Base-by-base conservation (phyloP, 2,329 filamentous ascomycete species). In the Trichophyton equinum region DNA sequence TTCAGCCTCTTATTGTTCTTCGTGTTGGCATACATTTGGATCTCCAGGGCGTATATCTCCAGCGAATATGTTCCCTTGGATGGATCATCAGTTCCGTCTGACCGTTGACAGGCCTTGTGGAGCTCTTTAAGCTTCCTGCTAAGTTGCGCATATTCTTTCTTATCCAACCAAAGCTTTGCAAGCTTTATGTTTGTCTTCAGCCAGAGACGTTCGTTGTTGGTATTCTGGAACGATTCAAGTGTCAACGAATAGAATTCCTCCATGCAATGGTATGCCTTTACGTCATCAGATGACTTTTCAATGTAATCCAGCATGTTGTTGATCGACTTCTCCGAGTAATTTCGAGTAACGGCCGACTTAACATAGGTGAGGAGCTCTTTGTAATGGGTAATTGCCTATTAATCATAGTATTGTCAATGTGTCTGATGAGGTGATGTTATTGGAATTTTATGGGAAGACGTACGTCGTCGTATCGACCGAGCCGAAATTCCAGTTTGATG, bases 231-330 rank as follows among this genome's bases (percentile, higher is more conserved):
- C 62, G 92, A 96, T 67, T 91, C 82, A 15, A 99, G 84, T 1
- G 94, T 99, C 67, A 94, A 79, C 1, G 89, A 92, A 75, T 97
- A 99, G 78, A 99, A 96, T 65, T 89, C 83, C 73, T 96, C 92
- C 85, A 97, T 95, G 74, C 87, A 92, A 64, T 83, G 79, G 69
- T 87, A 87, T 25, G 88, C 85, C 49, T 85, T 83, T 6, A 85
- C 82, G 63, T 85, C 81, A 65, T 87, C 84, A 61, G 86, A 86
- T n/a, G 84, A 88, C 76, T 96, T 97, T 74, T 97, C 92, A 66
- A 99, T 94, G 72, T 88, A 95, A 76, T 97, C 94, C 55, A 99
- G 85, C 86, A 99, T 96, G 74, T 96, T 97, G 77, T 97, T 97
- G 78, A 99, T 96, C 11, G 92, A 97, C 74, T 97, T 97, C 75